Base-by-base conservation (phyloP, 768 basidiomycete genomes). In the Nevesoporus exiguus region DNA sequence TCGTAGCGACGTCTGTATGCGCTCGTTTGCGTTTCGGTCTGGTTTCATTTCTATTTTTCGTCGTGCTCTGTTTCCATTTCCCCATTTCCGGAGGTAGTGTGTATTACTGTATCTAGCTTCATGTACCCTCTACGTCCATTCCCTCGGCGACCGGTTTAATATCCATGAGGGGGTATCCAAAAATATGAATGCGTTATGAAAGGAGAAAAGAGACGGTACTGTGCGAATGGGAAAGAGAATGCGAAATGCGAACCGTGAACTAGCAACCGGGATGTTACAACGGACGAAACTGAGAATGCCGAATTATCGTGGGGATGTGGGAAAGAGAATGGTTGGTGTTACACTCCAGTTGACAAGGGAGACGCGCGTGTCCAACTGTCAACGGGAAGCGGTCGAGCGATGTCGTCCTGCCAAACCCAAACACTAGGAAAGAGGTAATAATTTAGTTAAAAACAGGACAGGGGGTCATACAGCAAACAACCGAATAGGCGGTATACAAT, bases 401-500 rank as follows among this genome's bases (percentile, higher is more conserved):
- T n/a, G 44, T 41, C 45, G 36, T 44, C 56, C 46, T 49, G 55
- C 52, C 52, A 52, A 53, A 42, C 43, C 54, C 42, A 47, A 30
- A 59, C 39, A 33, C 44, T 43, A 53, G 49, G 34, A 17, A 46
- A 49, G 55, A 45, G 41, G 36, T 31, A 11, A 68, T 66, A 66
- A 68, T 53, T 61, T 63, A 66, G 42, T 34, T 25, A 7, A 37
- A 49, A 52, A 43, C 34, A 42, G 41, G 10, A 13, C 27, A 43
- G 34, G 36, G 19, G 9, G 46, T 45, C 46, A 30, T 65, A 59
- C 58, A 58, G 51, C 61, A 47, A 42, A 25, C 21, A 24, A 41
- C 24, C 14, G 55, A 58, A 61, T 55, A 58, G 8, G 42, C 41
- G 48, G 53, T 59, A 58, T 70, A 71, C 68, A 68, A 63, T 67